phyloP scores from a whole-genome alignment of 106 monocot species.

The Iris macrosiphon region DNA sequence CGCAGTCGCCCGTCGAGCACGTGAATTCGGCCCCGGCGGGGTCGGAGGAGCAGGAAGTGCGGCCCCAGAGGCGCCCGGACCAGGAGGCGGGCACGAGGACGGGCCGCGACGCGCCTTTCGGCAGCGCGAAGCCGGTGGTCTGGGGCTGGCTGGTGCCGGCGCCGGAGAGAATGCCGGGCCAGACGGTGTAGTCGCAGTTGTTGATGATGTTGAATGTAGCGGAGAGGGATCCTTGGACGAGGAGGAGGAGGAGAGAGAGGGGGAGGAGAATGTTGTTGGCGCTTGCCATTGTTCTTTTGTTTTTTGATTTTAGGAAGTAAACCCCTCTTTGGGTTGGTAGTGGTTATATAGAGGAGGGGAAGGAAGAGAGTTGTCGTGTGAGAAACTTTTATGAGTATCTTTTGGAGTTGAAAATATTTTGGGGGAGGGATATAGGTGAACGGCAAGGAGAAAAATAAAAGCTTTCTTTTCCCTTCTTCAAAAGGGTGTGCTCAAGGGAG shows the following conservation, averaged over 20 bases:
- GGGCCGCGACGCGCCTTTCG: conserved; percentile 28
- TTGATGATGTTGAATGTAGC: conserved; percentile 67
- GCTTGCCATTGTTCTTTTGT: too few relatives aligned
- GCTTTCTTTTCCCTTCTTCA: too few relatives aligned
- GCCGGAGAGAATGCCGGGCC: too few relatives aligned
- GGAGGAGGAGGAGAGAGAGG: not conserved
- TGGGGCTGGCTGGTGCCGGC: conserved; percentile 29
- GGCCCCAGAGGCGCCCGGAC: conserved; percentile 82
- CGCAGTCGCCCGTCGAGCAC: conserved; percentile 77
- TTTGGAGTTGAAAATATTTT: not conserved
- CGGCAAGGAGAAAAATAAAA: too few relatives aligned
- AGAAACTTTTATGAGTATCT: too few relatives aligned
- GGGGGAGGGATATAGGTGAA: not conserved
- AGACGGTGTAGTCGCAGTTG: too few relatives aligned
- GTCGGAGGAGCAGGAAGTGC: conserved; percentile 51
- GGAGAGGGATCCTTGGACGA: not conserved
- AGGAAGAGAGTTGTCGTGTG: not conserved
- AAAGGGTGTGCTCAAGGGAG: too few relatives aligned
- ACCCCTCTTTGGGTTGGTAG: too few relatives aligned
- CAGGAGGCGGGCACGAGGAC: conserved; percentile 39
- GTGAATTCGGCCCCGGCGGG: conserved; percentile 20
- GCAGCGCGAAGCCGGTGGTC: conserved; percentile 36
- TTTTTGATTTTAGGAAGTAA: too few relatives aligned
- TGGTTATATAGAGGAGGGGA: not conserved
- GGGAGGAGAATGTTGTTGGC: not conserved